phyloP scores from a whole-genome alignment of 139 green algal genomes.

The Ulvella scutata region DNA sequence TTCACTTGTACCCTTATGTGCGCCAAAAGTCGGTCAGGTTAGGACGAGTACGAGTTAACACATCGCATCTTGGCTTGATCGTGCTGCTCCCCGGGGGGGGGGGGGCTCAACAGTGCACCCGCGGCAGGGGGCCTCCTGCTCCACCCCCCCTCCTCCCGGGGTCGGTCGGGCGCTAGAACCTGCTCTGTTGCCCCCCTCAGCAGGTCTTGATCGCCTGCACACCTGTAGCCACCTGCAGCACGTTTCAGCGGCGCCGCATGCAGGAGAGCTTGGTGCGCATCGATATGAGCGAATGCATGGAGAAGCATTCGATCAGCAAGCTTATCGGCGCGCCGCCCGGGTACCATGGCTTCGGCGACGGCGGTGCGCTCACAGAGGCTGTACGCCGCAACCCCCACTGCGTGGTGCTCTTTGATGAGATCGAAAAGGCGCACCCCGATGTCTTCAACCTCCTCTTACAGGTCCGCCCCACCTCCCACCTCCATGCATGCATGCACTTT shows the following conservation, averaged over 20 bases:
- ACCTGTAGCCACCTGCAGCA: too few relatives aligned
- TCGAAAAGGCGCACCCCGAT: constrained; percentile 98
- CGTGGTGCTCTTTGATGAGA: constrained; percentile 94
- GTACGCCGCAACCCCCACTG: constrained; percentile 58
- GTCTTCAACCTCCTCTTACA: constrained; percentile 93
- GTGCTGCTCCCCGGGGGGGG: too few relatives aligned
- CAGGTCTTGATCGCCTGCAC: too few relatives aligned
- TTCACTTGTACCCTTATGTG: too few relatives aligned
- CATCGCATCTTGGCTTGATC: too few relatives aligned
- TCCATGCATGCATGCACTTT: background rate
- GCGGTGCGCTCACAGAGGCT: constrained; percentile 71
- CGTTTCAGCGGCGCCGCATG: background rate
- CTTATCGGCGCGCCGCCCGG: constrained; percentile 67
- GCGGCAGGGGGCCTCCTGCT: too few relatives aligned
- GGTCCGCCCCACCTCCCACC: background rate
- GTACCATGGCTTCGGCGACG: constrained; percentile 65
- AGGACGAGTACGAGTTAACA: too few relatives aligned
- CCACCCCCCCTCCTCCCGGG: too few relatives aligned
- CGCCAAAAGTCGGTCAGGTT: too few relatives aligned
- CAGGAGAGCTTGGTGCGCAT: constrained; percentile 23
- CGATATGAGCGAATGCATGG: constrained; percentile 39
- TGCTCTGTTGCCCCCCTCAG: too few relatives aligned
- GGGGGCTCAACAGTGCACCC: too few relatives aligned
- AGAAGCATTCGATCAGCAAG: constrained; percentile 57
- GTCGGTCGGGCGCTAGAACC: too few relatives aligned